These are phyloP conservation scores for Cucurbita ficifolia DNA, from an alignment of 306 rosid genomes.

Conservation along the genomic window DNA sequence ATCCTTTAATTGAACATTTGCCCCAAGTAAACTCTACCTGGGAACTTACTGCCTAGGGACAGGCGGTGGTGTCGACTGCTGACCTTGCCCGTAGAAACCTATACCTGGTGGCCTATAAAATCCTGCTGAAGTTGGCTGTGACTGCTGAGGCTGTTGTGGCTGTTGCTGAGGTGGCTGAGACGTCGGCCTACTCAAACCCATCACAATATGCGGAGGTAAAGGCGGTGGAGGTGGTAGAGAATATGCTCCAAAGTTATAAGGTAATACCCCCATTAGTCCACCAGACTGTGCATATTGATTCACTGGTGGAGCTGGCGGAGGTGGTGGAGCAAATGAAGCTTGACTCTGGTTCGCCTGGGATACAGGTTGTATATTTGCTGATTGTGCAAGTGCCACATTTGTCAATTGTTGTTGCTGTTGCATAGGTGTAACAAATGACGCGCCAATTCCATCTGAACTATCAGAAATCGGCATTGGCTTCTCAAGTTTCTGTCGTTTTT, in stretches of 20 bases:
- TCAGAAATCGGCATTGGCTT: slow-evolving; percentile 39
- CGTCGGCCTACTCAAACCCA: slow-evolving; percentile 43
- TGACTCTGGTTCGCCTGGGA: slow-evolving; percentile 46
- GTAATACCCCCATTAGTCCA: slow-evolving; percentile 37
- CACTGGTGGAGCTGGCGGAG: slow-evolving; percentile 35
- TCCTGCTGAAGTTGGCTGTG: slow-evolving; percentile 44
- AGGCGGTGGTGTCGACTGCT: slow-evolving; percentile 51
- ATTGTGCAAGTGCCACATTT: slow-evolving; percentile 20
- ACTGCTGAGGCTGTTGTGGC: slow-evolving; percentile 37
- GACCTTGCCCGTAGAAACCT: slow-evolving; percentile 67
- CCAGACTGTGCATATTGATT: slow-evolving; percentile 60
- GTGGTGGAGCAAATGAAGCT: slow-evolving; percentile 30
- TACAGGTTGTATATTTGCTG: slow-evolving; percentile 27
- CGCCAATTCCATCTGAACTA: slow-evolving; percentile 26
- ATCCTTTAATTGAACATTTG: not conserved
- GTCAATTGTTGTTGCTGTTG: slow-evolving; percentile 35
- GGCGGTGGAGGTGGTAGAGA: slow-evolving; percentile 72
- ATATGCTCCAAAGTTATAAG: slow-evolving; percentile 50
- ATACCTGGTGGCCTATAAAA: slow-evolving; percentile 57
- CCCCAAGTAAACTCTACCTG: slow-evolving; percentile 1
- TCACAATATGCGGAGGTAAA: slow-evolving; percentile 47
- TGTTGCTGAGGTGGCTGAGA: slow-evolving; percentile 35
- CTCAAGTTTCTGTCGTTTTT: slow-evolving; percentile 67
- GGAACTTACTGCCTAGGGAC: slow-evolving; percentile 62
- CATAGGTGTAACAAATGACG: slow-evolving; percentile 30